Evolutionary conservation across 179 eudicot species (phyloP).

Genomic region (Silene noctiflora): DNA sequence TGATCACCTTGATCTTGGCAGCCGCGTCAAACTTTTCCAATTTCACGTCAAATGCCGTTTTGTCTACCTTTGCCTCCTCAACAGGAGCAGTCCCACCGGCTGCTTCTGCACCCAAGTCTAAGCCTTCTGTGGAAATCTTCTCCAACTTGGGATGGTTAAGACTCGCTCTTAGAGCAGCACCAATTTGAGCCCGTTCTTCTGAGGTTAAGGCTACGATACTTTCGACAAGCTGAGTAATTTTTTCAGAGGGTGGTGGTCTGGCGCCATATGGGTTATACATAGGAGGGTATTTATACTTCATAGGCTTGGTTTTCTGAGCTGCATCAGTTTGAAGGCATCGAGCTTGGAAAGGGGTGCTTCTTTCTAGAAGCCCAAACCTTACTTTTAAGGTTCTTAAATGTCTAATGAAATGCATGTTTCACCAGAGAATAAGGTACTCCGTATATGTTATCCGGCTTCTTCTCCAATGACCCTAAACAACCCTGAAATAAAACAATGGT

Average conservation of each 20-base stretch:
- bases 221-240: conserved; percentile 72
- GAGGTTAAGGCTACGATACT: conserved; percentile 60
- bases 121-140: conserved; percentile 58
- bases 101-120: conserved; percentile 55
- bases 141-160: conserved; percentile 75
- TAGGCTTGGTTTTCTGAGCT: conserved; percentile 54
- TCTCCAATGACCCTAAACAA: neutral
- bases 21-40: conserved; percentile 84
- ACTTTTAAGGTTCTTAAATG: conserved; percentile 34
- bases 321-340: conserved; percentile 64
- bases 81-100: conserved; percentile 45
- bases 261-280: conserved; percentile 85
- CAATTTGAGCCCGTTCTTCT: conserved; percentile 75
- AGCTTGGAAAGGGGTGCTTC: conserved; percentile 37
- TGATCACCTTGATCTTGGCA: conserved; percentile 88
- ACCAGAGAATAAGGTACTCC: neutral
- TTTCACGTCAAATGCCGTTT: conserved; percentile 83
- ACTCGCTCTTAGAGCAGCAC: conserved; percentile 55
- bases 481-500: conserved; percentile 13
- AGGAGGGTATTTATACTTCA: conserved; percentile 65
- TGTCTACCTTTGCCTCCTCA: conserved; percentile 73
- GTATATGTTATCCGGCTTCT: neutral
- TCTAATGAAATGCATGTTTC: conserved; percentile 45
- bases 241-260: conserved; percentile 82
- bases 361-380: conserved; percentile 27